These are phyloP conservation scores for Parmelia sp. DNA, from an alignment of 495 filamentous ascomycete species.

Conservation along the genomic window DNA sequence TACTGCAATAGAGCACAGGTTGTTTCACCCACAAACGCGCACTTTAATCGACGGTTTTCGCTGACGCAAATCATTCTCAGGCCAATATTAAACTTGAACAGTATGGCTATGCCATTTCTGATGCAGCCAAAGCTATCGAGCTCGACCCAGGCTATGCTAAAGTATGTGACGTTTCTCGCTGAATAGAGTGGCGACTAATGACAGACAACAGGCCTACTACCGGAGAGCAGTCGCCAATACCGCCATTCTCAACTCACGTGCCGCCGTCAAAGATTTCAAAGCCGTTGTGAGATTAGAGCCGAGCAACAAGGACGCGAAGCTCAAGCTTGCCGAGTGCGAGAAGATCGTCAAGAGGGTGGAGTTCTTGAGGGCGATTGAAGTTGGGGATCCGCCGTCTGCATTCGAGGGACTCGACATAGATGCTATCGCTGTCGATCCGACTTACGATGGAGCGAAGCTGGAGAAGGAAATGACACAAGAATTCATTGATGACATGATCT, in stretches of 20 bases:
- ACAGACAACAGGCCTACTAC: conserved; percentile 73
- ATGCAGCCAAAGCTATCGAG: conserved; percentile 91
- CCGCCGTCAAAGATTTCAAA: conserved; percentile 88
- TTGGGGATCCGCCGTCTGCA: conserved; percentile 83
- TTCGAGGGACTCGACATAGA: conserved; percentile 87
- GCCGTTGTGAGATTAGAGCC: conserved; percentile 82
- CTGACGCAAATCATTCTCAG: conserved; percentile 37
- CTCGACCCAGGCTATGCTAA: conserved; percentile 83
- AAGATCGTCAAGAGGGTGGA: conserved; percentile 84
- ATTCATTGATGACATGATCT: conserved; percentile 94
- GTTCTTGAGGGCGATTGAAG: conserved; percentile 91
- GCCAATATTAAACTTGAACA: conserved; percentile 92
- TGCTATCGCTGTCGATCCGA: conserved; percentile 68
- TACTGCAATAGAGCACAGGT: conserved; percentile 95
- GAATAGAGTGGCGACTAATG: background rate
- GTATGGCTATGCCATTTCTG: conserved; percentile 84
- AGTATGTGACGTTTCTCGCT: conserved; percentile 41
- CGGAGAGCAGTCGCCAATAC: conserved; percentile 84
- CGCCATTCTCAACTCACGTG: conserved; percentile 78
- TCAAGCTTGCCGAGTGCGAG: conserved; percentile 85
- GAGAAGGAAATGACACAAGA: conserved; percentile 86
- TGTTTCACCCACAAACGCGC: conserved; percentile 15
- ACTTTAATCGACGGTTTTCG: conserved; percentile 1
- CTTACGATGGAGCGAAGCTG: conserved; percentile 78
- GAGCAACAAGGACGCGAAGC: conserved; percentile 78